These are phyloP conservation scores for Cryphonectria parasitica DNA, from an alignment of 2,329 filamentous ascomycete species.

Conservation along the genomic window DNA sequence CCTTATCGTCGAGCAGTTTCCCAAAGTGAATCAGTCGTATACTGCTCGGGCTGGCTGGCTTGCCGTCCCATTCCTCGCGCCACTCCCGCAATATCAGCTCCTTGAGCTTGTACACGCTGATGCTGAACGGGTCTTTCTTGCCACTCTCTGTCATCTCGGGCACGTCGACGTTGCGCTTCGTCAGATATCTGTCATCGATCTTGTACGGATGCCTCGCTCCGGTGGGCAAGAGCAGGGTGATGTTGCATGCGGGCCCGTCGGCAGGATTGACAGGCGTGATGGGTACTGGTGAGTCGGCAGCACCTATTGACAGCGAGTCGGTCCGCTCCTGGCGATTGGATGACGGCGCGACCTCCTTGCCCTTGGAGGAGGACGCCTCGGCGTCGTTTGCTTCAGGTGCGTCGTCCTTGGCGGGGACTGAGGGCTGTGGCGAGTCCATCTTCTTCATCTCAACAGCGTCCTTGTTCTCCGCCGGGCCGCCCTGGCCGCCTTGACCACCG, in stretches of 20 bases:
- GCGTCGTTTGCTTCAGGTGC: slow-evolving; percentile 23
- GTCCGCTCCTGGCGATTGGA: slow-evolving; percentile 34
- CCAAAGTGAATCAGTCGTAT: slow-evolving; percentile 94
- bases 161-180: slow-evolving; percentile 77
- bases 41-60: slow-evolving; percentile 82
- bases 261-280: slow-evolving; percentile 33
- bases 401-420: slow-evolving; percentile 29
- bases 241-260: slow-evolving; percentile 60
- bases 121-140: slow-evolving; percentile 77
- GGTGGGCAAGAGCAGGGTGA: slow-evolving; percentile 80
- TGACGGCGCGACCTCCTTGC: slow-evolving; percentile 35
- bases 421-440: slow-evolving; percentile 23
- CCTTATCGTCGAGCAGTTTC: slow-evolving; percentile 87
- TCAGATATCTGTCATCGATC: slow-evolving; percentile 84
- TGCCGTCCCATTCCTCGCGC: slow-evolving; percentile 88
- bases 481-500: slow-evolving; percentile 15
- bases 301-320: slow-evolving; percentile 42
- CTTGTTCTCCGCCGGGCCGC: slow-evolving; percentile 23
- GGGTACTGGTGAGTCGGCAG: slow-evolving; percentile 32
- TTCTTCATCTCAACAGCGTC: slow-evolving; percentile 30
- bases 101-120: slow-evolving; percentile 92
- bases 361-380: slow-evolving; percentile 34
- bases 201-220: slow-evolving; percentile 88
- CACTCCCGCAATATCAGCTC: slow-evolving; percentile 93
- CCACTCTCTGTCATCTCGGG: slow-evolving; percentile 65